Evolutionary conservation across 2,329 filamentous ascomycete species (phyloP).

Genomic region (Phyllachora maydis): DNA sequence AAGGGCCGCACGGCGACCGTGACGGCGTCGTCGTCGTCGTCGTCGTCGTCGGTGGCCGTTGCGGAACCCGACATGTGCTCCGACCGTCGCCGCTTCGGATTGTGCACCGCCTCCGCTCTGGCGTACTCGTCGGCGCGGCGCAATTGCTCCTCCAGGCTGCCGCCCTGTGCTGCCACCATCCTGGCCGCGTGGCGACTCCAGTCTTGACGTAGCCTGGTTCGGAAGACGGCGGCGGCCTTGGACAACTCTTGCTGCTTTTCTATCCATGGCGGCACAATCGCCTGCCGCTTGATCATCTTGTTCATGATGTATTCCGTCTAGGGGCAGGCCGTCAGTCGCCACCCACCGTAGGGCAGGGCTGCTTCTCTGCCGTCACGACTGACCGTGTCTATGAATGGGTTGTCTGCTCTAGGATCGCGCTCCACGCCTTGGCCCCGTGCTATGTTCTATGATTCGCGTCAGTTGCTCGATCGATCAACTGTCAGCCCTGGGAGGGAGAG

Average conservation of each 20-base stretch:
- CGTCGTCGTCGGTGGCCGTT: slow-evolving; percentile 22
- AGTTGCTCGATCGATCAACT: too few relatives aligned
- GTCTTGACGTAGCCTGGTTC: slow-evolving; percentile 53
- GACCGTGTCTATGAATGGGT: slow-evolving; percentile 71
- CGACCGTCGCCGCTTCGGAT: slow-evolving; percentile 28
- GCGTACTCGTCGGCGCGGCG: slow-evolving; percentile 52
- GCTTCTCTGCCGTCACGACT: not conserved
- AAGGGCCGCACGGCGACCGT: slow-evolving; percentile 41
- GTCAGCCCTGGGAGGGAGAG: too few relatives aligned
- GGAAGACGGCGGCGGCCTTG: slow-evolving; percentile 47
- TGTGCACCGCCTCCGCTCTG: slow-evolving; percentile 45
- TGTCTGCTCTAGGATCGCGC: slow-evolving; percentile 62
- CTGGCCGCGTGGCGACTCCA: slow-evolving; percentile 72
- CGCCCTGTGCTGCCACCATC: slow-evolving; percentile 58
- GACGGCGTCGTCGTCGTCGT: slow-evolving; percentile 4
- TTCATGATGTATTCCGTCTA: slow-evolving; percentile 91
- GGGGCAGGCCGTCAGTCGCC: too few relatives aligned
- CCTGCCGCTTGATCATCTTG: slow-evolving; percentile 92
- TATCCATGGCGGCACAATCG: slow-evolving; percentile 93
- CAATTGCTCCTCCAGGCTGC: slow-evolving; percentile 54
- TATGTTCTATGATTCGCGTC: too few relatives aligned
- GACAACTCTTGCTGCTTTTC: slow-evolving; percentile 90
- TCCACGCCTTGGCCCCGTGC: slow-evolving; percentile 61
- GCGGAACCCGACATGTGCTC: slow-evolving; percentile 25
- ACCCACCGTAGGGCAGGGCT: slow-evolving; percentile 1